phyloP scores from a whole-genome alignment of 192 early-diverging fungal species.

The Thoreauomyces humboldtii region DNA sequence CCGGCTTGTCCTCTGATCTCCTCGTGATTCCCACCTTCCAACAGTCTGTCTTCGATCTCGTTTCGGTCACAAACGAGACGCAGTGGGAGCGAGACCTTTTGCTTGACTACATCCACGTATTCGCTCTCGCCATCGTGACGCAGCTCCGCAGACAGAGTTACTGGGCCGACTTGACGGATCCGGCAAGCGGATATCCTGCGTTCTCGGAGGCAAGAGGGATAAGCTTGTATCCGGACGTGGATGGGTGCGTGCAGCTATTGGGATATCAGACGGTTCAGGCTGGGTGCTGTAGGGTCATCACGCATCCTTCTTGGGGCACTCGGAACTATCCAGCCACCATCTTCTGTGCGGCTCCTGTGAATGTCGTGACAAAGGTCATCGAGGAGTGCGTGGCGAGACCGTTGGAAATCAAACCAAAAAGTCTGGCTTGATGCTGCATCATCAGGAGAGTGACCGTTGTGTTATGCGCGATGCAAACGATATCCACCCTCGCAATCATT shows the following conservation, averaged over 20 bases:
- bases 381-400: too few species aligned
- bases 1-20: constrained; percentile 37
- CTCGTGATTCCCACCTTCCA: constrained; percentile 83
- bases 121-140: constrained; percentile 60
- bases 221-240: constrained; percentile 85
- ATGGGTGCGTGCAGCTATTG: constrained; percentile 71
- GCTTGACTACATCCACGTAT: constrained; percentile 71
- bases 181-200: constrained; percentile 79
- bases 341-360: constrained; percentile 74
- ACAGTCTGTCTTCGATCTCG: constrained; percentile 70
- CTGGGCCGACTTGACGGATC: constrained; percentile 93
- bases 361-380: constrained; percentile 38
- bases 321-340: constrained; percentile 85
- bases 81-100: constrained; percentile 80
- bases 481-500: too few species aligned
- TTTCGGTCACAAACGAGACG: constrained; percentile 64
- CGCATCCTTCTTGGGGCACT: constrained; percentile 89
- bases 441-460: too few species aligned
- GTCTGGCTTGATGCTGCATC: too few species aligned
- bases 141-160: constrained; percentile 54
- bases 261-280: constrained; percentile 75
- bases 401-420: too few species aligned
- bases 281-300: constrained; percentile 78
- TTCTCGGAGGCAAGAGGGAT: constrained; percentile 70
- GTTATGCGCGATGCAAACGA: too few species aligned